Conservation (phyloP, 306 rosid genomes). For the Rubus parviflorus region DNA sequence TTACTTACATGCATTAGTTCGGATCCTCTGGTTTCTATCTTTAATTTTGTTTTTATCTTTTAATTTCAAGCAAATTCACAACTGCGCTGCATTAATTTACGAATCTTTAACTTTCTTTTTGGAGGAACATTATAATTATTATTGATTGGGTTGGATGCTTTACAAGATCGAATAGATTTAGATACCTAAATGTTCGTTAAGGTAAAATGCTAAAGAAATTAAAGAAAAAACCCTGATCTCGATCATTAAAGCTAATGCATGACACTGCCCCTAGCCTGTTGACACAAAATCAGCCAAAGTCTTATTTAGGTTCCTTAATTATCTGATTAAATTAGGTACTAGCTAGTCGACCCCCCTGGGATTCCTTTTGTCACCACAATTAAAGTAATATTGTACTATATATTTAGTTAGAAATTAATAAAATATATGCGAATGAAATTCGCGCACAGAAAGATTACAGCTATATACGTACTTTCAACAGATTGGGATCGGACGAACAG, state of each 20-base stretch:
- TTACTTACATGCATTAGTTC: neutral
- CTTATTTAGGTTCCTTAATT: neutral
- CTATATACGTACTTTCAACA: neutral
- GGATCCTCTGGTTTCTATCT: neutral
- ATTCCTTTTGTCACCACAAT: constrained; percentile 21
- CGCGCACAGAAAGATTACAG: neutral
- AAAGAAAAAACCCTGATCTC: neutral
- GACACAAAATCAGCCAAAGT: neutral
- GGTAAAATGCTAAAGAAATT: too few relatives aligned
- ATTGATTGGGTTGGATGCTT: too few relatives aligned
- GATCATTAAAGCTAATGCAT: neutral
- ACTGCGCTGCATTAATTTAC: too few relatives aligned
- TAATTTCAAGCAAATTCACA: neutral
- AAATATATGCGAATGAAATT: neutral
- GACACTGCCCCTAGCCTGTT: neutral
- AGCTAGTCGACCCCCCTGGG: neutral
- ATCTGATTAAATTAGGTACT: neutral
- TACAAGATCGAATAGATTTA: too few relatives aligned
- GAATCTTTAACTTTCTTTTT: too few relatives aligned
- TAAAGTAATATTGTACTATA: neutral
- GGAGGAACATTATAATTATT: too few relatives aligned
- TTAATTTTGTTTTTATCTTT: neutral
- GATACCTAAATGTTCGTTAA: too few relatives aligned
- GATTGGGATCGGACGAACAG: neutral
- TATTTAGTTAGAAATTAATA: too few relatives aligned